A percentile compares a stretch with the other conserved stretches of the same genome.
These are phyloP conservation scores for Solanum verrucosum DNA, from an alignment of 257 asterid species.

Conservation along the genomic window DNA sequence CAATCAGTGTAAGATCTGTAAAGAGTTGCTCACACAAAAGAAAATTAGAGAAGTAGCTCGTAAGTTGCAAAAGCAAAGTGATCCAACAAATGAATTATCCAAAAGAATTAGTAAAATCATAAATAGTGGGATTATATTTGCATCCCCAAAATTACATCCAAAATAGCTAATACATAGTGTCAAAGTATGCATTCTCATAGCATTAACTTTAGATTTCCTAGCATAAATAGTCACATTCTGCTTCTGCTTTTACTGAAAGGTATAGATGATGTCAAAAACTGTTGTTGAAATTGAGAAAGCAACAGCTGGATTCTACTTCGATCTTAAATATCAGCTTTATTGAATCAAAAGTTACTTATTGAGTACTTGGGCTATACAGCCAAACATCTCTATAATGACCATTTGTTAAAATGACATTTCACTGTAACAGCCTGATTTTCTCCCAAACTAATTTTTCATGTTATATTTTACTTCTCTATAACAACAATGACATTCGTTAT, in stretches of 20 bases:
- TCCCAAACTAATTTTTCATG: no score
- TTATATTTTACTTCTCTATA: no score
- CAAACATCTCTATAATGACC: no score
- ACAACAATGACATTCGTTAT: no score
- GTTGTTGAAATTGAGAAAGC: background rate
- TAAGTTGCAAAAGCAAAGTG: background rate
- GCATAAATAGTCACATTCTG: background rate
- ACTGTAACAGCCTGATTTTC: no score
- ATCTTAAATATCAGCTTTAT: background rate
- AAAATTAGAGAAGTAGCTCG: background rate
- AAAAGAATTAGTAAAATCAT: background rate
- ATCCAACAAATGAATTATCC: background rate
- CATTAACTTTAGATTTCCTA: background rate
- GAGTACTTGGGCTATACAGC: background rate
- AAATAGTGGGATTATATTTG: background rate
- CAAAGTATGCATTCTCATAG: background rate
- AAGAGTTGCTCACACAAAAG: background rate
- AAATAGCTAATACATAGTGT: no score
- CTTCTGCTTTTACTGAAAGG: background rate
- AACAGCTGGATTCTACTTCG: background rate
- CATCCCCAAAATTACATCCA: background rate
- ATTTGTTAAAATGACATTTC: no score
- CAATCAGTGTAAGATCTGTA: background rate
- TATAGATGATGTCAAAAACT: background rate
- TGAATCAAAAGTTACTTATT: background rate